Evolutionary conservation across 140 eudicot species (phyloP).

Genomic region (Erigeron philadelphicus): DNA sequence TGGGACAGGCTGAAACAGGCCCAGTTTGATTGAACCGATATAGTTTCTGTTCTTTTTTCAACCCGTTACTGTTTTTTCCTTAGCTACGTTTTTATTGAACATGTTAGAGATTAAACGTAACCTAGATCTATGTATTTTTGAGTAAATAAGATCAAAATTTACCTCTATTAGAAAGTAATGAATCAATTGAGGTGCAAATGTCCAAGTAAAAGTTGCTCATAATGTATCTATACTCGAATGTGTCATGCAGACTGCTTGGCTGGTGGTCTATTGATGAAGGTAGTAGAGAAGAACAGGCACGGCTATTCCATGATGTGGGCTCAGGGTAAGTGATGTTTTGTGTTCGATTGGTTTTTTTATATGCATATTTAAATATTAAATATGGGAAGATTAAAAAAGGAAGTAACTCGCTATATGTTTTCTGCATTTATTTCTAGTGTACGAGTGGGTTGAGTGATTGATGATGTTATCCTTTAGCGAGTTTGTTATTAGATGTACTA

Average conservation of each 20-base stretch:
- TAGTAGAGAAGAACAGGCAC: constrained; percentile 89
- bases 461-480: too few species aligned
- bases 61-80: not conserved
- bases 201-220: not conserved
- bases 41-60: not conserved
- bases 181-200: not conserved
- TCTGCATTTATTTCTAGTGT: too few species aligned
- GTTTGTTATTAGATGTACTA: too few species aligned
- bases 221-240: constrained; percentile 16
- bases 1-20: not conserved
- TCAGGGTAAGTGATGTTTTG: constrained; percentile 52
- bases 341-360: not conserved
- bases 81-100: not conserved
- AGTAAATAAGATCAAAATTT: not conserved
- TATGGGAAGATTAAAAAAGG: too few species aligned
- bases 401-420: too few species aligned
- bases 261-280: constrained; percentile 99
- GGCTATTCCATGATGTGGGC: constrained; percentile 58
- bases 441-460: too few species aligned
- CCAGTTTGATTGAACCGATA: not conserved
- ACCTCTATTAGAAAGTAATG: not conserved
- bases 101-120: constrained; percentile 7
- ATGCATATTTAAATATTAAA: not conserved
- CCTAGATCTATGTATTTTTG: not conserved
- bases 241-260: constrained; percentile 69